Evolutionary conservation across 495 filamentous ascomycete species (phyloP).

Genomic region (Pseudomonodictys pantanalensis): DNA sequence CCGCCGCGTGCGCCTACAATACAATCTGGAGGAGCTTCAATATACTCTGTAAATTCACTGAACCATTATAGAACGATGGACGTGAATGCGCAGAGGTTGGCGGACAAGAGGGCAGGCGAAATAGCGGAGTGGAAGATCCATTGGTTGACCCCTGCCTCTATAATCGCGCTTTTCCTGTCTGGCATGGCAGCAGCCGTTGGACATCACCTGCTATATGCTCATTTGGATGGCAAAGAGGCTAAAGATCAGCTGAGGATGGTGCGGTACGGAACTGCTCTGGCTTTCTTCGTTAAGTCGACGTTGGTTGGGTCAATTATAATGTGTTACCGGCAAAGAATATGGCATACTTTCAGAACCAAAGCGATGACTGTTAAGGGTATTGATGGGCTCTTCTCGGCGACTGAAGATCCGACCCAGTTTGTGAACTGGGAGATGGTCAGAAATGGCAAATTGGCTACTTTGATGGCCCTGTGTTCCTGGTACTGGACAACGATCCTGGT

Average conservation of each 20-base stretch:
- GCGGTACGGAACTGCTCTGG: conserved; percentile 42
- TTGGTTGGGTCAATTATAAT: conserved; percentile 43
- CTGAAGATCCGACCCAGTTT: conserved; percentile 44
- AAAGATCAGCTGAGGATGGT: conserved; percentile 40
- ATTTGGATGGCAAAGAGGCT: conserved; percentile 39
- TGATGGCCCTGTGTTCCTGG: conserved; percentile 44
- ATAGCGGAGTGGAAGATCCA: conserved; percentile 41
- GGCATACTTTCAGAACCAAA: conserved; percentile 43
- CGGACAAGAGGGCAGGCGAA: conserved; percentile 25
- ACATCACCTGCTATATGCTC: conserved; percentile 43
- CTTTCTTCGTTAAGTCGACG: conserved; percentile 43
- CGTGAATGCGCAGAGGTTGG: conserved; percentile 23
- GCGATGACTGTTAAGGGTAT: conserved; percentile 41
- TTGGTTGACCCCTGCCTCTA: conserved; percentile 41
- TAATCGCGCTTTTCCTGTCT: conserved; percentile 37
- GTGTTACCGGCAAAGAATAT: conserved; percentile 43
- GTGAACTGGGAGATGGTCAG: conserved; percentile 38
- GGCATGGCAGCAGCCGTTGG: conserved; percentile 40
- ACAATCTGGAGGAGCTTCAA: conserved; percentile 1
- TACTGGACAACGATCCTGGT: conserved; percentile 6
- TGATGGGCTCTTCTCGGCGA: conserved; percentile 41
- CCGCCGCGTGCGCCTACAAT: neutral
- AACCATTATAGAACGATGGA: conserved; percentile 19
- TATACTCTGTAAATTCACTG: conserved; percentile 6
- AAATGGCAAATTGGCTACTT: conserved; percentile 42